Conservation (phyloP, 257 asterid genomes). For the Avicennia marina region DNA sequence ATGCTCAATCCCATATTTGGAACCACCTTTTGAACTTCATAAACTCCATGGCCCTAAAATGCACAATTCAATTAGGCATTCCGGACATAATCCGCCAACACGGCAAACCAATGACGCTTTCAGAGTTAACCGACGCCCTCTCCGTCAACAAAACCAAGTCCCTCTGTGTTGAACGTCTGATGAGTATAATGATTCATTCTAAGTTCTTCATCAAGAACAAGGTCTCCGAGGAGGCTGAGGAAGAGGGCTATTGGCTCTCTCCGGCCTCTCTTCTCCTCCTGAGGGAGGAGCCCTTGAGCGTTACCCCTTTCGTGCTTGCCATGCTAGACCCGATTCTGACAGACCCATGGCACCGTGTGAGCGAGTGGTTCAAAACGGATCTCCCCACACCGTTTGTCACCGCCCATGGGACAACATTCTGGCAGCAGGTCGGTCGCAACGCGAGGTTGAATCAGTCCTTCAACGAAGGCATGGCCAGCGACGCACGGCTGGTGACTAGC, state of each 20-base stretch:
- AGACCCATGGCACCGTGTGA: neutral
- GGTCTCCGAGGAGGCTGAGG: neutral
- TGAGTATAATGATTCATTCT: slow-evolving; percentile 1
- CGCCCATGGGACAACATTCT: slow-evolving; percentile 10
- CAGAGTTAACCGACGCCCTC: neutral
- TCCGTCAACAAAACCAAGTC: slow-evolving; percentile 6
- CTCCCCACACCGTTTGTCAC: slow-evolving; percentile 10
- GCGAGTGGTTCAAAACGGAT: neutral
- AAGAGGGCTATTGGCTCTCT: slow-evolving; percentile 17
- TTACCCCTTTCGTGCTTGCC: neutral
- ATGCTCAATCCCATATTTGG: slow-evolving; percentile 17
- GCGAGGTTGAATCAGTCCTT: slow-evolving; percentile 16
- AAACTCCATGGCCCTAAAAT: slow-evolving; percentile 10
- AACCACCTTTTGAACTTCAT: slow-evolving; percentile 4
- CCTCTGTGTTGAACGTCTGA: neutral
- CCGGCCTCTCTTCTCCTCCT: slow-evolving; percentile 22
- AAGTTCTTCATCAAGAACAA: neutral
- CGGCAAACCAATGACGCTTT: slow-evolving; percentile 8
- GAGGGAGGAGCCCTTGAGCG: neutral
- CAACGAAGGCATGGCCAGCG: slow-evolving; percentile 32
- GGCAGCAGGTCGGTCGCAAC: slow-evolving; percentile 12
- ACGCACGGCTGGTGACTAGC: slow-evolving; percentile 13
- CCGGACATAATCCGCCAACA: slow-evolving; percentile 11
- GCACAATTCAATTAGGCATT: slow-evolving; percentile 7
- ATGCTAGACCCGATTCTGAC: neutral